Evolutionary conservation across 148 eudicot genomes (phyloP).

Genomic region (Diospyros lotus): DNA sequence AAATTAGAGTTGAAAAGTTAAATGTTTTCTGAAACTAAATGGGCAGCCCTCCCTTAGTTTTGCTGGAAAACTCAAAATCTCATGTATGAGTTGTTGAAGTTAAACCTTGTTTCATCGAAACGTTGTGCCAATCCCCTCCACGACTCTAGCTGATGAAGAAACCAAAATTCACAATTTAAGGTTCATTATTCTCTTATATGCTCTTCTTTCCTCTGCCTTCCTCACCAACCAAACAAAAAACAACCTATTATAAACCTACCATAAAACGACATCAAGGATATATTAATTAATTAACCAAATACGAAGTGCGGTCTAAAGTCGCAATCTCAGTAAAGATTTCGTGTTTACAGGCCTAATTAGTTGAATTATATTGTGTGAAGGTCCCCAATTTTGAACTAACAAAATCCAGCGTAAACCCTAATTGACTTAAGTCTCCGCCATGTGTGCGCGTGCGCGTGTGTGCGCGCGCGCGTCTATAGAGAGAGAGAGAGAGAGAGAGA

Average conservation of each 20-base stretch:
- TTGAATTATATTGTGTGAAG: no score
- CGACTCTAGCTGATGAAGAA: not conserved
- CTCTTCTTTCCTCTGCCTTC: not conserved
- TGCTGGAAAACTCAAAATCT: no score
- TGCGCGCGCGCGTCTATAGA: no score
- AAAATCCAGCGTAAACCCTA: not conserved
- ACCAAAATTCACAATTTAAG: no score
- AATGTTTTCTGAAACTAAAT: no score
- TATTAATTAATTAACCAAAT: no score
- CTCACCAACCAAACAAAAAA: conserved; percentile 1
- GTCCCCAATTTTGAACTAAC: not conserved
- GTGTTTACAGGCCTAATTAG: no score
- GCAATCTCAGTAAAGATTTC: no score
- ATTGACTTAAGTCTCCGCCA: not conserved
- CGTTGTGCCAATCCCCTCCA: not conserved
- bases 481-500: not conserved
- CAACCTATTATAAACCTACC: not conserved
- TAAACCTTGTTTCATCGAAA: not conserved
- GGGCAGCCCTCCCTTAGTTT: no score
- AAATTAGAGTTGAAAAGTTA: no score
- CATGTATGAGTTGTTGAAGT: not conserved
- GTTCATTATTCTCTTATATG: not conserved
- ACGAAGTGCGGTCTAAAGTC: not conserved
- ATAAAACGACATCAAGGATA: not conserved
- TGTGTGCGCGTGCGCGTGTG: no score